These are phyloP conservation scores for Hyaloscypha finlandica DNA, from an alignment of 495 filamentous ascomycete genomes.

Conservation along the genomic window DNA sequence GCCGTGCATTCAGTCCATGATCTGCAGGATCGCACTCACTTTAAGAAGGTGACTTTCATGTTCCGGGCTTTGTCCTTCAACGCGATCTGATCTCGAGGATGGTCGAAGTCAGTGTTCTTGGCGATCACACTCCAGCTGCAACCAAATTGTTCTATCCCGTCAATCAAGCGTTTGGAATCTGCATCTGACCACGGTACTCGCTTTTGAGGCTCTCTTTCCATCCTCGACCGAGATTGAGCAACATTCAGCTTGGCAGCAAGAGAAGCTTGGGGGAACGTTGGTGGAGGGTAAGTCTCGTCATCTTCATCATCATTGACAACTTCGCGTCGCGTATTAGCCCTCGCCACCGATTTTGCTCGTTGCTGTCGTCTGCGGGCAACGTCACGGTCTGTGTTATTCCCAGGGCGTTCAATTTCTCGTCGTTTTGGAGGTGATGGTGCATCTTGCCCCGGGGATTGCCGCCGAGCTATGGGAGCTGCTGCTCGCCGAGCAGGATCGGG, in stretches of 20 bases:
- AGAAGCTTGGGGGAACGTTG: constrained; percentile 28
- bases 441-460: background rate
- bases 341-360: background rate
- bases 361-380: background rate
- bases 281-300: constrained; percentile 16
- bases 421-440: constrained; percentile 20
- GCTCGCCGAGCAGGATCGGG: constrained; percentile 18
- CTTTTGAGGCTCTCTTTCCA: constrained; percentile 38
- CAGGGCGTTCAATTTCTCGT: background rate
- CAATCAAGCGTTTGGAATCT: constrained; percentile 48
- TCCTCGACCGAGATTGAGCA: constrained; percentile 13
- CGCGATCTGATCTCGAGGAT: constrained; percentile 53
- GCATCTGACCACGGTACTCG: constrained; percentile 48
- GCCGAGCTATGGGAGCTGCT: background rate
- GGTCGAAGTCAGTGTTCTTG: constrained; percentile 34
- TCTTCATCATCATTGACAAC: constrained; percentile 15
- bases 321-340: background rate
- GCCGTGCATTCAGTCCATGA: background rate
- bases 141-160: constrained; percentile 49
- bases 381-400: background rate
- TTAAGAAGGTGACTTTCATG: constrained; percentile 60
- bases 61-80: constrained; percentile 69
- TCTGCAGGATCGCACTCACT: constrained; percentile 41
- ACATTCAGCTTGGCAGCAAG: constrained; percentile 27
- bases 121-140: constrained; percentile 58